Base-by-base conservation (phyloP, 352 stramenopile species). In the Globisporangium cederbergense region DNA sequence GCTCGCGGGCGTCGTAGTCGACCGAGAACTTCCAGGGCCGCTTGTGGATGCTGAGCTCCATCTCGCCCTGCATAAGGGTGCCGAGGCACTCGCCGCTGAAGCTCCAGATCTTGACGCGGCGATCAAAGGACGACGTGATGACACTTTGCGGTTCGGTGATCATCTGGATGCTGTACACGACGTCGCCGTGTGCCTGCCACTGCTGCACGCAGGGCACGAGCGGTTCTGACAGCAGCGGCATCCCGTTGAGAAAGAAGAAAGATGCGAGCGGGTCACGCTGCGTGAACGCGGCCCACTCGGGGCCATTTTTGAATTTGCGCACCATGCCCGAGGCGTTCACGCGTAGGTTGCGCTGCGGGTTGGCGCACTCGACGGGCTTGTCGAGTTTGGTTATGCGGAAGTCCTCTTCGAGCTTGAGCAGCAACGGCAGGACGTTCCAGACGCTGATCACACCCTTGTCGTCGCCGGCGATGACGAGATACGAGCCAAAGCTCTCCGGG, bases 101-200 rank as follows among this genome's bases (percentile, higher is more conserved):
- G 30, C 71, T 73, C 81, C 83, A 96, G 58, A 96, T 73, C 53
- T 90, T 85, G 25, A 95, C 86, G 46, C 70, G 80, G 4, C 87
- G 83, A 58, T 96, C 86, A 55, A 91, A 91, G 13, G 83, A 91
- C 32, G 82, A 86, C 28, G 86, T 89, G 65, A 96, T 64, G 16
- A 96, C 60, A 32, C 78, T 92, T 64, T 74, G 73, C 38, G 79
- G 77, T 58, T 93, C 80, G 28, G 62, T n/a, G 58, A 91, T 83
- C 66, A 90, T 74, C 59, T 94, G 83, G 28, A 91, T 68, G 22
- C 80, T 91, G 62, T 92, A 91, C 51, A 96, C 74, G 20, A 90
- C 75, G 67, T 93, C 86, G 45, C 69, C 66, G 58, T 96, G 87
- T 11, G 81, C 86, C 40, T 77, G 76, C 87, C 87, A 96, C 52